Evolutionary conservation across 345 rosid species (phyloP).

Genomic region (Pseudoturritis turrita): DNA sequence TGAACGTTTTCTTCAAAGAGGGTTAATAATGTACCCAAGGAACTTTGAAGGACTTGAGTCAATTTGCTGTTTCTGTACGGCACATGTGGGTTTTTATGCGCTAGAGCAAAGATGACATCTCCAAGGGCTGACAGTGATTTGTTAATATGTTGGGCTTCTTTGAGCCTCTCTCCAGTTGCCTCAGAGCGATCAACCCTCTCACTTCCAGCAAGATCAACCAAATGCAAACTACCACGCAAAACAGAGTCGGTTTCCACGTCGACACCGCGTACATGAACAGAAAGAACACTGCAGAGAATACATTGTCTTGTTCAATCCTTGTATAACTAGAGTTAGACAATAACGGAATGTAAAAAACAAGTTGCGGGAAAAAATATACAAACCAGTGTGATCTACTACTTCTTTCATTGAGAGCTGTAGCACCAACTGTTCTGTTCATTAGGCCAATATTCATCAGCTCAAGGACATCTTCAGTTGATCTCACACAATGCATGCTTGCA

Average conservation of each 20-base stretch:
- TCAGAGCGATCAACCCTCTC: slow-evolving; percentile 98
- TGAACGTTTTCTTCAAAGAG: neutral
- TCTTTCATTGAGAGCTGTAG: slow-evolving; percentile 91
- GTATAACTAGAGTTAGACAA: neutral
- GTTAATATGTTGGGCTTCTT: slow-evolving; percentile 96
- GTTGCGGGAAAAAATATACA: slow-evolving; percentile 2
- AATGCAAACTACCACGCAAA: slow-evolving; percentile 77
- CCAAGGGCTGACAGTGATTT: slow-evolving; percentile 94
- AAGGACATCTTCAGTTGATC: slow-evolving; percentile 76
- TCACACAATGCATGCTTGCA: slow-evolving; percentile 85
- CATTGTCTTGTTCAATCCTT: neutral
- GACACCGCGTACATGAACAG: slow-evolving; percentile 82
- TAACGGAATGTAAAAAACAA: neutral
- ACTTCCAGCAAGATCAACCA: slow-evolving; percentile 98
- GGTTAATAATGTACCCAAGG: slow-evolving; percentile 53
- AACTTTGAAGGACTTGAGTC: slow-evolving; percentile 98
- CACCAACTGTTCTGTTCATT: slow-evolving; percentile 83
- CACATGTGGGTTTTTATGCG: slow-evolving; percentile 81
- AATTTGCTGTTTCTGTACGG: slow-evolving; percentile 96
- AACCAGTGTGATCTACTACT: slow-evolving; percentile 99
- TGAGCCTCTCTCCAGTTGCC: slow-evolving; percentile 92
- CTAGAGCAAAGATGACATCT: slow-evolving; percentile 87
- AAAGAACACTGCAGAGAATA: slow-evolving; percentile 68
- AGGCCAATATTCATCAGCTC: slow-evolving; percentile 83
- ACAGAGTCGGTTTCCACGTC: slow-evolving; percentile 65